Percentiles rank a stretch among this genome's conserved stretches.
Conservation (phyloP, 2,329 filamentous ascomycete genomes). For the Knufia petricola region DNA sequence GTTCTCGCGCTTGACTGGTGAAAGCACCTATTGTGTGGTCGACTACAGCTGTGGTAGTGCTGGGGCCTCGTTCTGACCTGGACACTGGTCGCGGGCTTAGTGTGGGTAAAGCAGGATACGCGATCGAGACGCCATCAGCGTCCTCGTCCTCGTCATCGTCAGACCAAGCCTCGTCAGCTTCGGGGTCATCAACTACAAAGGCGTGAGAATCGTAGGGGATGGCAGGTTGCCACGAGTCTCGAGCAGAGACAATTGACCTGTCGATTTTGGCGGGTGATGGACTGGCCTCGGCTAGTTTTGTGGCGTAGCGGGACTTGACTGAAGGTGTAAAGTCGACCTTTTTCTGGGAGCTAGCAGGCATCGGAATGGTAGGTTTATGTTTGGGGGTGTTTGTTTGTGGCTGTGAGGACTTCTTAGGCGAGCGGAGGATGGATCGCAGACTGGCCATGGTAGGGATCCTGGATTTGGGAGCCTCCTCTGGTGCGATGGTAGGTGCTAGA, state of each 20-base stretch:
- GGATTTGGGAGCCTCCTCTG: conserved; percentile 11
- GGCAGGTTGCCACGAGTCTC: conserved; percentile 12
- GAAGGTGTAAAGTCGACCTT: conserved; percentile 78
- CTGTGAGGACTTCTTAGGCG: conserved; percentile 33
- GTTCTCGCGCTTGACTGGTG: conserved; percentile 18
- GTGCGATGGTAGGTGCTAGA: not conserved
- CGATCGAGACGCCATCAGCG: conserved; percentile 21
- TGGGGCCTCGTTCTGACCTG: too few species aligned
- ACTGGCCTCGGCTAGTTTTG: conserved; percentile 27
- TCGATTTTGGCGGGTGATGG: conserved; percentile 35
- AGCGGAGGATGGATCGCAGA: conserved; percentile 55
- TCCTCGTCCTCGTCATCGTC: conserved; percentile 20
- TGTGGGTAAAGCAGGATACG: conserved; percentile 30
- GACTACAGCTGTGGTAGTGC: conserved; percentile 1
- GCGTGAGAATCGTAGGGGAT: conserved; percentile 22
- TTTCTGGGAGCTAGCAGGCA: conserved; percentile 45
- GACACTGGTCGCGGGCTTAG: conserved; percentile 9
- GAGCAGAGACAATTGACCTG: conserved; percentile 14
- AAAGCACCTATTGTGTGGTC: conserved; percentile 14
- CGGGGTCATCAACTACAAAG: conserved; percentile 14
- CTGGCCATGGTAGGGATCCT: conserved; percentile 43
- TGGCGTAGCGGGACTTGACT: conserved; percentile 42
- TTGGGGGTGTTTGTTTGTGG: conserved; percentile 18
- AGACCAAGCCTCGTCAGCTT: conserved; percentile 14
- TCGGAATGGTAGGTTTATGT: conserved; percentile 28